These are phyloP conservation scores for Arthroderma sp. DNA, from an alignment of 2,329 filamentous ascomycete species.

Conservation along the genomic window DNA sequence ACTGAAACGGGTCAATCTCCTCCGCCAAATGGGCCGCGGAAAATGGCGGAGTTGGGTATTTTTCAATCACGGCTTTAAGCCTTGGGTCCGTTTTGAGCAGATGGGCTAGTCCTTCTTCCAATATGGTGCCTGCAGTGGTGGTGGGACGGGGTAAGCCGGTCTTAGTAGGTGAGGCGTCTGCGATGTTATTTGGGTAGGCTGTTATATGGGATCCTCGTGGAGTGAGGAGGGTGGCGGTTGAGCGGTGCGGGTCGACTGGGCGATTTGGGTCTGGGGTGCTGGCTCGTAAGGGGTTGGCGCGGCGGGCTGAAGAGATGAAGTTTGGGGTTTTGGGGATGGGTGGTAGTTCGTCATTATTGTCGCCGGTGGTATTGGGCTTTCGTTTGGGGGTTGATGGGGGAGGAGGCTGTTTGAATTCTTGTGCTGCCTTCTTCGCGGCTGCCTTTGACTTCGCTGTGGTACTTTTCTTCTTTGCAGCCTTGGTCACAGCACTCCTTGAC, in stretches of 20 bases:
- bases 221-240: slow-evolving; percentile 36
- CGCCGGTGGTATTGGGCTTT: slow-evolving; percentile 21
- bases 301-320: slow-evolving; percentile 36
- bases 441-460: slow-evolving; percentile 3
- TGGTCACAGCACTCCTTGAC: slow-evolving; percentile 7
- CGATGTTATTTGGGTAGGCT: slow-evolving; percentile 31
- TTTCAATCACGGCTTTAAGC: slow-evolving; percentile 58
- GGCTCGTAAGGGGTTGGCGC: slow-evolving; percentile 19
- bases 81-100: slow-evolving; percentile 60
- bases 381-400: slow-evolving; percentile 21
- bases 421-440: slow-evolving; percentile 2
- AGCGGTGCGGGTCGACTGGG: slow-evolving; percentile 35
- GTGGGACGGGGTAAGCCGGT: slow-evolving; percentile 28
- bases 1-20: slow-evolving; percentile 75
- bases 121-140: slow-evolving; percentile 56
- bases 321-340: slow-evolving; percentile 36
- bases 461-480: slow-evolving; percentile 5
- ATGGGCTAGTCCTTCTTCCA: slow-evolving; percentile 63
- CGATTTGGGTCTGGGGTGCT: slow-evolving; percentile 27
- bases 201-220: slow-evolving; percentile 34
- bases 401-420: slow-evolving; percentile 8
- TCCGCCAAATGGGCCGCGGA: slow-evolving; percentile 70
- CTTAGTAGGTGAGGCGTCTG: slow-evolving; percentile 27
- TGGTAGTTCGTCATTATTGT: slow-evolving; percentile 33
- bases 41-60: slow-evolving; percentile 66